phyloP scores from a whole-genome alignment of 2,329 filamentous ascomycete species.

The Bertia moriformis region DNA sequence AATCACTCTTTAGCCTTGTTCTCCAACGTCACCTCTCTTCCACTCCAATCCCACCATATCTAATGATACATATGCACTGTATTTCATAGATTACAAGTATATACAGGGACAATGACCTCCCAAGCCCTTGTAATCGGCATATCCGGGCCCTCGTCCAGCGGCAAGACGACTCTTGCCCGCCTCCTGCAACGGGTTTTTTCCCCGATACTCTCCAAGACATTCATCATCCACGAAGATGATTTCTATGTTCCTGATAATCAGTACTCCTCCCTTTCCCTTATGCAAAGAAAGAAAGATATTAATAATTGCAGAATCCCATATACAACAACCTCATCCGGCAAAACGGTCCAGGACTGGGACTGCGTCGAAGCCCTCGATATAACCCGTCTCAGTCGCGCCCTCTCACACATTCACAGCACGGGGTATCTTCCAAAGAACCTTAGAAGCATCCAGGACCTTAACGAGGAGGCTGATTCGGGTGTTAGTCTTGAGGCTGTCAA shows the following conservation, averaged over 20 bases:
- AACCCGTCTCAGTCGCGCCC: neutral
- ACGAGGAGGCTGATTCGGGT: neutral
- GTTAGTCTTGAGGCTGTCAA: neutral
- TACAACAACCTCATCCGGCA: constrained; percentile 1
- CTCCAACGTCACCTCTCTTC: too few relatives aligned
- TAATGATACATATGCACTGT: too few relatives aligned
- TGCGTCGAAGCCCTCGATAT: neutral
- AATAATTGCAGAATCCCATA: constrained; percentile 1
- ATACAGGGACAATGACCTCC: too few relatives aligned
- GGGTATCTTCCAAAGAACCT: neutral
- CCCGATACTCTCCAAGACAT: neutral
- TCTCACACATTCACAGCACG: neutral
- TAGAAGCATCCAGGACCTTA: neutral
- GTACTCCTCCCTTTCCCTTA: neutral
- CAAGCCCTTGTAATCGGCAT: neutral
- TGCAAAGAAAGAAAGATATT: neutral
- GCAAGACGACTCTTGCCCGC: constrained; percentile 1
- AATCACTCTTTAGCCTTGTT: too few relatives aligned
- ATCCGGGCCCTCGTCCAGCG: neutral
- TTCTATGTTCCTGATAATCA: neutral
- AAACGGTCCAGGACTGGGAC: neutral
- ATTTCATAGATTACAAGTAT: too few relatives aligned
- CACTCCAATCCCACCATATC: too few relatives aligned
- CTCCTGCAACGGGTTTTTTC: neutral
- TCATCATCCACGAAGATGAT: constrained; percentile 1